Evolutionary conservation across 2,329 filamentous ascomycete species (phyloP), one percentile per base, ranked within the genome.

Genomic region (Aspergillus cejpii): DNA sequence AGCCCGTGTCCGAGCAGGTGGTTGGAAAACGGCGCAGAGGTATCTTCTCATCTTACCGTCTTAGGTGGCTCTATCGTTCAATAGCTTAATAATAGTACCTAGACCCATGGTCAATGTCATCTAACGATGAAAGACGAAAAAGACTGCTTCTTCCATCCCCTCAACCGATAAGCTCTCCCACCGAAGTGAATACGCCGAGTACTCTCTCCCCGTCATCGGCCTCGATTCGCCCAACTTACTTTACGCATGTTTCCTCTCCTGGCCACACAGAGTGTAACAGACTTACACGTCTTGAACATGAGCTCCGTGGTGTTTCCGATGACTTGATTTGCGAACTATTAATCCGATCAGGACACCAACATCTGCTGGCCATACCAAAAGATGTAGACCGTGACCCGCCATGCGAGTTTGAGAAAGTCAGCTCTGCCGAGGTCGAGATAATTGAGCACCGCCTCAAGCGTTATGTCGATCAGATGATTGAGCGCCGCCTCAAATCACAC

Each of bases 161-260:
- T 37, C 15, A 24, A 42, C 42, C 26, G 38, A 37, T 41, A 44
- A 48, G 34, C 38, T 49, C 52, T 45, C 47, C 48, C 24, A 53
- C 53, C 37, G 51, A 56, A 54, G 44, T 45, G 7, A 49, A 52
- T 44, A 54, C 50, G 23, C 46, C 48, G 17, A 55, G 47, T 47
- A 49, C 43, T 46, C 42, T 37, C 33, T 41, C 44, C 31, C 21
- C n/a, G 27, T 53, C 47, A 43, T 43, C 49, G 14, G 20, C 47
- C 39, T 48, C 43, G 15, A 55, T 53, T 26, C 49, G 45, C 34
- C 50, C 43, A 41, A 51, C 49, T 11, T 8, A 28, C 45, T 56
- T 56, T 43, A 44, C 33, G 20, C 50, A 23, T 48, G 39, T 39
- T 47, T 45, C 33, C 26, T 47, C 51, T 41, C 43, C 39, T 37